Conservation (phyloP, 352 stramenopile genomes). For the Phytopythium boreale region DNA sequence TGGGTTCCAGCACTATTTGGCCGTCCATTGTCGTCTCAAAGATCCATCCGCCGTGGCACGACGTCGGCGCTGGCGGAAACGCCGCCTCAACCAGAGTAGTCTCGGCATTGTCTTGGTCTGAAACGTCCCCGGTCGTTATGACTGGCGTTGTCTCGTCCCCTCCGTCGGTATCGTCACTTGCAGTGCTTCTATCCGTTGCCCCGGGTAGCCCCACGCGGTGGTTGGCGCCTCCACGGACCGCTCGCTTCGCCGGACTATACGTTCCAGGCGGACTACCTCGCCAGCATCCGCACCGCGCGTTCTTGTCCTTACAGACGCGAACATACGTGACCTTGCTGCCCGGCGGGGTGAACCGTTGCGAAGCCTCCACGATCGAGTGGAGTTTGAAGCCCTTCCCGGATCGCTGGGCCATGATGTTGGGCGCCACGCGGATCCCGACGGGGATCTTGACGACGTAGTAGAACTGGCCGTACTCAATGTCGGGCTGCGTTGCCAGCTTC, state of each 20-base stretch:
- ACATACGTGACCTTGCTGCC: constrained; percentile 85
- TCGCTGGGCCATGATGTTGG: constrained; percentile 81
- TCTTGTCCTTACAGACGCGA: constrained; percentile 77
- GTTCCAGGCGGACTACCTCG: constrained; percentile 8
- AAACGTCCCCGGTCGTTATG: neutral
- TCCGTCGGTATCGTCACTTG: neutral
- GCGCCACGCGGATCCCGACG: constrained; percentile 75
- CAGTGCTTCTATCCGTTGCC: neutral
- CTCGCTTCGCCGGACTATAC: constrained; percentile 7
- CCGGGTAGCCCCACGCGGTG: neutral
- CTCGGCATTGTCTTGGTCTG: constrained; percentile 6
- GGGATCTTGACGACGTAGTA: constrained; percentile 84
- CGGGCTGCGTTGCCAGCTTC: constrained; percentile 52
- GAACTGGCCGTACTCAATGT: constrained; percentile 73
- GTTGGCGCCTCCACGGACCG: neutral
- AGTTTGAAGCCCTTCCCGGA: constrained; percentile 78
- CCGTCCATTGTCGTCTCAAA: constrained; percentile 87
- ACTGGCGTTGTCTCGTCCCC: neutral
- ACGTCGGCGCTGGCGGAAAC: constrained; percentile 22
- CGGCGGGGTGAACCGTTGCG: constrained; percentile 76
- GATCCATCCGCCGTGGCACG: constrained; percentile 75
- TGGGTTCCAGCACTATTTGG: constrained; percentile 70
- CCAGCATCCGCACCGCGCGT: constrained; percentile 52
- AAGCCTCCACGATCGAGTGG: constrained; percentile 81
- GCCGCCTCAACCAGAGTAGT: constrained; percentile 6